Conservation (phyloP, 2,329 filamentous ascomycete species). For the Pseudocercospora crystallina region DNA sequence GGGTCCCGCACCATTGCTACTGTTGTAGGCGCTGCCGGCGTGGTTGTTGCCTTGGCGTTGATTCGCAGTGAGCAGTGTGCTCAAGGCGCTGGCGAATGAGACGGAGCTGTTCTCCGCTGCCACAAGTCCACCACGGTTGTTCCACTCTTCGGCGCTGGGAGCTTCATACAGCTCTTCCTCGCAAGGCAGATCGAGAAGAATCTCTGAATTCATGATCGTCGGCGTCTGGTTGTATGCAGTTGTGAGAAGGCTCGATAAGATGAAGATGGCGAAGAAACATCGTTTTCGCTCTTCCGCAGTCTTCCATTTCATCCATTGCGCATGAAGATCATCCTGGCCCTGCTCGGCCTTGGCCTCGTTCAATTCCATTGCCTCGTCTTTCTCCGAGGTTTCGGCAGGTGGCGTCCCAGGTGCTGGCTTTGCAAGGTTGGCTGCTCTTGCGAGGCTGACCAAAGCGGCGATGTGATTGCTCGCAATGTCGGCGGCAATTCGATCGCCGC, state of each 20-base stretch:
- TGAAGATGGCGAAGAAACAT: conserved; percentile 87
- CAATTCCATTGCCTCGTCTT: conserved; percentile 54
- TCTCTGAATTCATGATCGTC: conserved; percentile 89
- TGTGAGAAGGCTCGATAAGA: conserved; percentile 84
- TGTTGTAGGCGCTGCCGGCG: conserved; percentile 26
- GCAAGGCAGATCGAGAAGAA: conserved; percentile 83
- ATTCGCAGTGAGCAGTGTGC: conserved; percentile 75
- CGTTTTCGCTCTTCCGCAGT: conserved; percentile 85
- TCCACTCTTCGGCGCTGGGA: conserved; percentile 79
- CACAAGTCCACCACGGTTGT: conserved; percentile 69
- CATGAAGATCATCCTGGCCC: conserved; percentile 53
- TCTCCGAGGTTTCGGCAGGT: conserved; percentile 9
- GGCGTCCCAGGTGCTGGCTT: conserved; percentile 40
- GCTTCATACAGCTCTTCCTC: conserved; percentile 89
- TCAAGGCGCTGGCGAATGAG: conserved; percentile 80
- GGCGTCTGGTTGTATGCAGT: conserved; percentile 92
- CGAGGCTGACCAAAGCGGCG: conserved; percentile 84
- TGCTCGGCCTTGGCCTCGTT: conserved; percentile 8
- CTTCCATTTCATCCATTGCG: conserved; percentile 91
- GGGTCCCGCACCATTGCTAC: conserved; percentile 18
- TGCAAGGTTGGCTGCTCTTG: conserved; percentile 79
- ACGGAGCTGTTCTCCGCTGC: conserved; percentile 68
- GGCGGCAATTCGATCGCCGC: conserved; percentile 83
- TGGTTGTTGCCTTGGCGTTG: conserved; percentile 49
- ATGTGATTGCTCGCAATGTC: conserved; percentile 93